Percentiles rank a stretch among this genome's conserved stretches.
phyloP scores from a whole-genome alignment of 1,284 basidiomycete genomes.

The Sporisorium scitamineum region DNA sequence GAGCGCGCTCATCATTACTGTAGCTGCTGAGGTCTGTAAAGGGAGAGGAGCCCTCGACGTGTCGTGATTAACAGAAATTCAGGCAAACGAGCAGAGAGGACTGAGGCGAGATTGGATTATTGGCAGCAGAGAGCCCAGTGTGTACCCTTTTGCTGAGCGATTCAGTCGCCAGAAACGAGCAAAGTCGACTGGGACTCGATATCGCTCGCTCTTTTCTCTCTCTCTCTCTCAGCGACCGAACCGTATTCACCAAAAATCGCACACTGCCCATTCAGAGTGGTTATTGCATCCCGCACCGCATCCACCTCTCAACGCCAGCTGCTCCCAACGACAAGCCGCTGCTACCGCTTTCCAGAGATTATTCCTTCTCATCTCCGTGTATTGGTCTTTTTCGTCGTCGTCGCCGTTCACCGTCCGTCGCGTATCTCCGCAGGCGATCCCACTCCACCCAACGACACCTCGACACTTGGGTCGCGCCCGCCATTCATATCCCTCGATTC shows the following conservation, averaged over 20 bases:
- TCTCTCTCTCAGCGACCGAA: not conserved
- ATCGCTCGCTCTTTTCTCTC: conserved; percentile 9
- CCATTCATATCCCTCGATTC: not conserved
- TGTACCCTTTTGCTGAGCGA: not conserved
- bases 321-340: conserved; percentile 11
- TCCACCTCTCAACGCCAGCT: conserved; percentile 27
- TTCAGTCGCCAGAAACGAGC: not conserved
- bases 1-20: conserved; percentile 4
- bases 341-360: conserved; percentile 18
- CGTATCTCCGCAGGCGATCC: conserved; percentile 21
- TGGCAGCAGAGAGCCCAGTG: not conserved
- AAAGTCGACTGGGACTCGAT: conserved; percentile 8
- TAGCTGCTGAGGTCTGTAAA: not conserved
- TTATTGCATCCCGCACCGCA: conserved; percentile 28
- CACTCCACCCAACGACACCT: not conserved
- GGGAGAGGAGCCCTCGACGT: conserved; percentile 13
- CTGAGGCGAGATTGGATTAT: not conserved
- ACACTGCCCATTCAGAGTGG: not conserved
- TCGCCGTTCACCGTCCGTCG: conserved; percentile 16
- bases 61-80: conserved; percentile 25
- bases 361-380: conserved; percentile 23
- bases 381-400: conserved; percentile 19
- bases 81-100: conserved; percentile 22
- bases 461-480: conserved; percentile 6
- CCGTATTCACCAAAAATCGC: conserved; percentile 29